phyloP scores from a whole-genome alignment of 805 yeast species.

The Kodamaea laetipori region DNA sequence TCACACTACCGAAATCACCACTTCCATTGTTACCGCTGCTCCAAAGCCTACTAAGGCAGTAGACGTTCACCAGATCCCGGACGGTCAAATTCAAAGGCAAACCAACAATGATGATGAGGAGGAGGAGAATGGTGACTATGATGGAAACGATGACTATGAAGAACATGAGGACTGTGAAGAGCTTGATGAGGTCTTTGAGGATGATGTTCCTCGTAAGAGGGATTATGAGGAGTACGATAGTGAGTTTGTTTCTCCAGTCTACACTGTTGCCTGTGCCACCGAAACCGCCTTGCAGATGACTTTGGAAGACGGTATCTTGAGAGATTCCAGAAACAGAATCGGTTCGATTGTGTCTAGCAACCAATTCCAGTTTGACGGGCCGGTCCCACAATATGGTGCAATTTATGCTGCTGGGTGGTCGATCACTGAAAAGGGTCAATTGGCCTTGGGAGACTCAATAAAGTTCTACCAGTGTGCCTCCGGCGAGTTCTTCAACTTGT shows the following conservation, averaged over 20 bases:
- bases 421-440: constrained; percentile 33
- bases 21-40: constrained; percentile 21
- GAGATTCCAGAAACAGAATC: constrained; percentile 34
- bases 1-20: constrained; percentile 14
- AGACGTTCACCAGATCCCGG: constrained; percentile 28
- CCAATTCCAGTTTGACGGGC: constrained; percentile 46
- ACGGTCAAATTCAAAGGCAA: constrained; percentile 32
- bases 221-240: constrained; percentile 8
- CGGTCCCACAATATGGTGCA: constrained; percentile 41
- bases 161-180: constrained; percentile 2
- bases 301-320: constrained; percentile 32
- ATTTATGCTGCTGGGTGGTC: constrained; percentile 44
- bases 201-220: constrained; percentile 3
- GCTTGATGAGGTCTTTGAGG: constrained; percentile 4
- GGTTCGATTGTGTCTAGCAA: constrained; percentile 41
- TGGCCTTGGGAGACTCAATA: constrained; percentile 34
- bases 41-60: constrained; percentile 26
- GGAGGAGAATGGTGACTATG: constrained; percentile 1
- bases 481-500: constrained; percentile 42
- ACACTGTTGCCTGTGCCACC: constrained; percentile 32
- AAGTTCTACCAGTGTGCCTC: constrained; percentile 42
- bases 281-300: constrained; percentile 30
- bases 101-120: background rate
- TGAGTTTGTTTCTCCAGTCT: constrained; percentile 25
- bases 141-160: constrained; percentile 5